Evolutionary conservation across 306 rosid species (phyloP).

Genomic region (Citrullus colocynthis): DNA sequence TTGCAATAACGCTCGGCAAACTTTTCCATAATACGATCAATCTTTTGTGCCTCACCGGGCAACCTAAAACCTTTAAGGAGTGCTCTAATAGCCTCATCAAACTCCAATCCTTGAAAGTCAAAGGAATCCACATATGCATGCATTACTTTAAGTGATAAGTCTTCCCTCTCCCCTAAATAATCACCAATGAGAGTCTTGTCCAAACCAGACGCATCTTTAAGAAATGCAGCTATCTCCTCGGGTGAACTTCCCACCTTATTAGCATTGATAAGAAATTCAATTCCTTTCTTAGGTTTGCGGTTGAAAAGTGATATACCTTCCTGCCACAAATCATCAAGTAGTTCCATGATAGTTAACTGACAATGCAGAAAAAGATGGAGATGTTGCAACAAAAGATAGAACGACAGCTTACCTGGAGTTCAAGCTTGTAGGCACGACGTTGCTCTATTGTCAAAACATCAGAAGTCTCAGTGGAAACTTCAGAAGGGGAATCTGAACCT

Average conservation of each 20-base stretch:
- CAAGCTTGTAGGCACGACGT: conserved; percentile 96
- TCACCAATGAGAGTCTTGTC: conserved; percentile 88
- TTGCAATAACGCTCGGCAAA: conserved; percentile 95
- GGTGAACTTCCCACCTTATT: conserved; percentile 91
- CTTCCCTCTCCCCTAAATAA: conserved; percentile 96
- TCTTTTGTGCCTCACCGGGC: conserved; percentile 99
- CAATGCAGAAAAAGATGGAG: background rate
- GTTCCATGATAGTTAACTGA: conserved; percentile 12
- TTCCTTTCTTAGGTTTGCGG: conserved; percentile 93
- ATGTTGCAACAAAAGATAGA: conserved; percentile 3
- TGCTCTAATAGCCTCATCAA: conserved; percentile 91
- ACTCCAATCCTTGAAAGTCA: conserved; percentile 81
- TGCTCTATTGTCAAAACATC: conserved; percentile 81
- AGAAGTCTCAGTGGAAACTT: conserved; percentile 64
- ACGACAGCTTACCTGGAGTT: conserved; percentile 68
- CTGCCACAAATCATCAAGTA: conserved; percentile 70
- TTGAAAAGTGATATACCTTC: conserved; percentile 99
- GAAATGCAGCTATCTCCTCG: conserved; percentile 87
- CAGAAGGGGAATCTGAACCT: conserved; percentile 70
- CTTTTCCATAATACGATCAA: conserved; percentile 97
- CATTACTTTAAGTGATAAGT: conserved; percentile 89
- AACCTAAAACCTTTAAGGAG: conserved; percentile 92
- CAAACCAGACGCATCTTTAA: conserved; percentile 93
- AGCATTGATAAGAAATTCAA: conserved; percentile 91
- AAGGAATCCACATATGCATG: conserved; percentile 91